phyloP scores from a whole-genome alignment of 2,329 filamentous ascomycete species.

The Colletotrichum sp. region DNA sequence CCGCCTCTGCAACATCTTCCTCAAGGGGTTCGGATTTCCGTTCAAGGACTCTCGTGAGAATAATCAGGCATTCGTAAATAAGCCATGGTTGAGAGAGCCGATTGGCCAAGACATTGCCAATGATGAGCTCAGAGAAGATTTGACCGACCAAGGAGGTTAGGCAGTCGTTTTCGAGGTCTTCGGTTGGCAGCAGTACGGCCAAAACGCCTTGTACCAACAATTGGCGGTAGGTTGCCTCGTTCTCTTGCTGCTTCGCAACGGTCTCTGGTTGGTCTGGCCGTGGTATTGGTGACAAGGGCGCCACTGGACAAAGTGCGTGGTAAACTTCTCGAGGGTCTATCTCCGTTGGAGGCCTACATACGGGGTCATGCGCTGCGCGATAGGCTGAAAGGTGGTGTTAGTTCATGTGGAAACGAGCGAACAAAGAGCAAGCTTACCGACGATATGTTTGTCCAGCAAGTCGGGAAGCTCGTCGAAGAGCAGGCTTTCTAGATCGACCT shows the following conservation, averaged over 20 bases:
- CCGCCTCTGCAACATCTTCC: constrained; percentile 10
- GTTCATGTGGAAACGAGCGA: neutral
- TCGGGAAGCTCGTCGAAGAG: constrained; percentile 88
- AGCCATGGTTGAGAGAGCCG: constrained; percentile 89
- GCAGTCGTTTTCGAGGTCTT: constrained; percentile 89
- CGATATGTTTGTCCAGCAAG: constrained; percentile 79
- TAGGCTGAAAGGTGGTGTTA: constrained; percentile 56
- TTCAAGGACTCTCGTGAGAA: constrained; percentile 57
- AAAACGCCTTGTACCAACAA: constrained; percentile 84
- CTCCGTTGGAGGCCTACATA: constrained; percentile 63
- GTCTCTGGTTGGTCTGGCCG: constrained; percentile 54
- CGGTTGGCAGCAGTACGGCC: constrained; percentile 85
- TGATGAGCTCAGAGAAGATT: constrained; percentile 87
- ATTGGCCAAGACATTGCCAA: constrained; percentile 81
- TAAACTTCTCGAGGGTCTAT: constrained; percentile 74
- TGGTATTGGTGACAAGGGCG: constrained; percentile 80
- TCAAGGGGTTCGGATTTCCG: constrained; percentile 27
- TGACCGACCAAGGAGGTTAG: constrained; percentile 84
- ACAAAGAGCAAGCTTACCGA: constrained; percentile 59
- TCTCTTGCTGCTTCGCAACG: constrained; percentile 68
- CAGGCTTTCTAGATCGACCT: constrained; percentile 82
- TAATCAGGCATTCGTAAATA: constrained; percentile 83
- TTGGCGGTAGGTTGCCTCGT: constrained; percentile 85
- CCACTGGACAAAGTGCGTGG: constrained; percentile 82
- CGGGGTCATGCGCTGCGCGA: constrained; percentile 67